Base-by-base conservation (phyloP, 345 rosid species). In the Melaleuca alternifolia region DNA sequence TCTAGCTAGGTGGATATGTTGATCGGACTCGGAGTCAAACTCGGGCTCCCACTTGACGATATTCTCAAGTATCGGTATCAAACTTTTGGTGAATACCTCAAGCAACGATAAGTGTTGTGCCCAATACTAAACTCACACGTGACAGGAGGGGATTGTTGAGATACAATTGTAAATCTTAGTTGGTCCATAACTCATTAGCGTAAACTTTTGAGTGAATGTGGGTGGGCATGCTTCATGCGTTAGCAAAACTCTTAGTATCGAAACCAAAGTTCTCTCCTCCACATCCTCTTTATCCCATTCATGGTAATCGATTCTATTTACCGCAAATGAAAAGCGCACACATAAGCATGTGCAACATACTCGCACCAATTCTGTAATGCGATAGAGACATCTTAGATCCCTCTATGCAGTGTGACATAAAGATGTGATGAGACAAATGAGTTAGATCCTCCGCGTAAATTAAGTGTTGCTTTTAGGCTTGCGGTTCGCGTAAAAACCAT, bases 21-120 rank as follows among this genome's bases (percentile, higher is more conserved):
- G 7, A 18, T 41, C 41, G 41, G 41, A 41, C 41, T 41, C 0
- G 12, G 18, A 0, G 10, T 37, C 48, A 11, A 0, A 71, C 6
- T 18, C 20, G 8, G 0, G 0, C 0, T 33, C 11, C 9, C 46
- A 16, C 6, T 33, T 33, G 46, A 5, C 10, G 1, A 65, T 65
- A 20, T 33, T 1, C 10, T 7, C 41, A 14, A 62, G 11, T 62
- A 5, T 28, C 28, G 7, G 16, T 28, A 28, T 28, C 75, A 7
- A 14, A 14, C 5, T 62, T 28, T 62, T 62, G 41, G 41, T 41
- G 41, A 24, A 24, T 24, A 57, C 26, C 7, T 24, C 6, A 0
- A 57, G 62, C n/a, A 3, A 24, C 1, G 6, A 24, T 56, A 23
- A 56, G 62, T 3, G 30, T 57, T 26, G 0, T 26, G 15, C 13